Conservation (phyloP, 495 filamentous ascomycete species). For the Pyrenula massariospora region DNA sequence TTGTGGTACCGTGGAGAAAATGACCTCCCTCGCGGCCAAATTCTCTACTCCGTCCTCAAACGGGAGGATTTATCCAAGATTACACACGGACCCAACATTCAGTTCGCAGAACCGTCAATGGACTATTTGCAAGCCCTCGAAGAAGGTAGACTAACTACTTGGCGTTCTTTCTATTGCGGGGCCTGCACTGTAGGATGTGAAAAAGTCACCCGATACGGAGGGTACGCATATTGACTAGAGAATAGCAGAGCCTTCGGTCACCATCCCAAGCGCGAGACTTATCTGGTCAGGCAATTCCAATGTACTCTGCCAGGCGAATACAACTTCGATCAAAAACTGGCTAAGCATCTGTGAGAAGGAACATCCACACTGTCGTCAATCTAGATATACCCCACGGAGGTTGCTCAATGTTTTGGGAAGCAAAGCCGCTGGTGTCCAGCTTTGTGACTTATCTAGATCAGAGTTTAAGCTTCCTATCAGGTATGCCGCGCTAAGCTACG, state of each 20-base stretch:
- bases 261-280: neutral
- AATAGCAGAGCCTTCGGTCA: neutral
- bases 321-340: neutral
- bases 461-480: neutral
- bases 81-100: no score
- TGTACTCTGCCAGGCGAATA: neutral
- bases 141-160: neutral
- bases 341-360: neutral
- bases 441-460: neutral
- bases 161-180: neutral
- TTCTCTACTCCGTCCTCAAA: no score
- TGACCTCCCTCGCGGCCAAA: no score
- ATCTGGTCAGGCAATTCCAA: neutral
- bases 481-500: constrained; percentile 19
- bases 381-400: neutral
- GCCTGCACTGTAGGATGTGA: neutral
- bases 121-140: neutral
- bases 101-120: no score
- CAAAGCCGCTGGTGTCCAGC: neutral
- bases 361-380: neutral
- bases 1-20: no score
- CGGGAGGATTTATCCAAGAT: no score
- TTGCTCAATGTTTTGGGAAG: neutral
- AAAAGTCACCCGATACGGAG: neutral
- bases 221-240: neutral